A percentile compares a stretch with the other conserved stretches of the same genome.
Evolutionary conservation across 441 rosid species (phyloP).

Genomic region (Corymbia citriodora): DNA sequence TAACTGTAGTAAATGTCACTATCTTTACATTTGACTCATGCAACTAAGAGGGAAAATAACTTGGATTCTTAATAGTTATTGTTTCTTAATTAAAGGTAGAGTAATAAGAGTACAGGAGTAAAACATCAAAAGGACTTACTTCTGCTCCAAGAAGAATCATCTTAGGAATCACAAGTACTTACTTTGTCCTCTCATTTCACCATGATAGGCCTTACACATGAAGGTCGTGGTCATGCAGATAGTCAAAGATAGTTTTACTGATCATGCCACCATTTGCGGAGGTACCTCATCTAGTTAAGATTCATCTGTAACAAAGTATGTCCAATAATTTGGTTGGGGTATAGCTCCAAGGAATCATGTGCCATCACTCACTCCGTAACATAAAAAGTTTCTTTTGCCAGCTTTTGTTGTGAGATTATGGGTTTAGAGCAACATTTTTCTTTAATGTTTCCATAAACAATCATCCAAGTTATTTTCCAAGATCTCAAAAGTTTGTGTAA

Average conservation of each 20-base stretch:
- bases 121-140: not conserved
- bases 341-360: not conserved
- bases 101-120: not conserved
- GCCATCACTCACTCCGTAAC: too few relatives aligned
- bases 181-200: not conserved
- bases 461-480: not conserved
- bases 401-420: too few relatives aligned
- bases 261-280: not conserved
- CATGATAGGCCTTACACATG: not conserved
- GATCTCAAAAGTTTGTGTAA: not conserved
- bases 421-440: too few relatives aligned
- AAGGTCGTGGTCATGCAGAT: too few relatives aligned
- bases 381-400: too few relatives aligned
- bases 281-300: not conserved
- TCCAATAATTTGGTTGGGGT: not conserved
- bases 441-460: too few relatives aligned
- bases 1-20: not conserved
- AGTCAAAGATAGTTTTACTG: not conserved
- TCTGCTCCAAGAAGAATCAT: not conserved
- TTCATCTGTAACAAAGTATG: not conserved
- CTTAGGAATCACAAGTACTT: not conserved
- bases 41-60: not conserved
- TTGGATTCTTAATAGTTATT: too few relatives aligned
- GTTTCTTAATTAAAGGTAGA: not conserved
- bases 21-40: rapidly evolving